Base-by-base conservation (phyloP, 1,139 yeast genomes). In the Candida sanyaensis region DNA sequence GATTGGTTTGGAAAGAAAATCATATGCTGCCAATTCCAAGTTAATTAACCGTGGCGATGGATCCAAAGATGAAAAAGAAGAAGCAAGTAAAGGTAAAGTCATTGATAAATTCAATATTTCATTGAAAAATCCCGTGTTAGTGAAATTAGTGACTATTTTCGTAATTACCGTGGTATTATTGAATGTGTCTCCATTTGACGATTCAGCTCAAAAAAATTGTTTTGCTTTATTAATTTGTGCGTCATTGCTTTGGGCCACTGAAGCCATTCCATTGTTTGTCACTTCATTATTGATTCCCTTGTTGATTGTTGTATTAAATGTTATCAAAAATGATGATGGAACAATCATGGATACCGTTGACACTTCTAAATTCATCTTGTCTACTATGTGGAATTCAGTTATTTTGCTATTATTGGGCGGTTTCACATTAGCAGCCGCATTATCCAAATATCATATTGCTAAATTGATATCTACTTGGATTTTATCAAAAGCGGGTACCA, bases 1-100 rank as follows among this genome's bases (percentile, higher is more conserved):
- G 89, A 86, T 91, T 63, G 93, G 93, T 10, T 69, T 91, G 60
- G 97, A 92, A 65, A 81, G 96, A 61, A 84, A 76, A 50, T 61
- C 68, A 24, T 71, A 73, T 49, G 79, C 79, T 6, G 79, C 80
- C 5, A 68, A 64, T 46, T 56, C 67, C 2, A 57, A 55, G 45
- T 46, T 56, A 29, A 42, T 50, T 1, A 48, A 55, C 30, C 42
- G 53, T 8, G 47, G 50, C 6, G 51, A 50, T 23, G 52, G 59
- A 12, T 52, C 59, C n/a, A 54, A 55, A 29, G 55, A 53, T 29
- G 58, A 51, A 23, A 51, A 52, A 41, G 46, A 50, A 21, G 54
- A 56, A n/a, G 51, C 48, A 29, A 51, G 51, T 9, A 48, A 52
- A 24, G 49, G 47, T 9, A 53, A 49, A 33, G 30, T 48, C 17